Evolutionary conservation across 441 rosid genomes (phyloP).

Genomic region (Euphorbia celastroides): DNA sequence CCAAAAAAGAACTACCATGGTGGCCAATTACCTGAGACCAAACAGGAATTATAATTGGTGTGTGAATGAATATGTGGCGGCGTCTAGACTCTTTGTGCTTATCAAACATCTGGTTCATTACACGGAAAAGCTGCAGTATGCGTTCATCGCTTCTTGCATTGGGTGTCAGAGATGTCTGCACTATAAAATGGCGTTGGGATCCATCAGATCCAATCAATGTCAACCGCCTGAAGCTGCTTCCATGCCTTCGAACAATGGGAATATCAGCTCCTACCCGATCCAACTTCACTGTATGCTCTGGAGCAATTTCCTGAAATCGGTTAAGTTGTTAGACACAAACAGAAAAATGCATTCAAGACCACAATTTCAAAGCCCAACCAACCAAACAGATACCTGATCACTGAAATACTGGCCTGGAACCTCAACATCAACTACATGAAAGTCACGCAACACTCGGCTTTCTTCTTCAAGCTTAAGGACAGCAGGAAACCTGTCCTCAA

Average conservation of each 20-base stretch:
- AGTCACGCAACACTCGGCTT: conserved; percentile 85
- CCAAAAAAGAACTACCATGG: conserved; percentile 5
- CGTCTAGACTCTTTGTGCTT: conserved; percentile 97
- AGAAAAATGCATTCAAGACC: no score
- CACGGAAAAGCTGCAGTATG: conserved; percentile 94
- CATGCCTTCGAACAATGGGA: conserved; percentile 99
- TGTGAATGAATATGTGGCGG: conserved; percentile 83
- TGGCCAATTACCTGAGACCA: conserved; percentile 90
- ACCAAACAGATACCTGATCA: conserved; percentile 98
- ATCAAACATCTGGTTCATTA: conserved; percentile 98
- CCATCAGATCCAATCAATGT: conserved; percentile 98
- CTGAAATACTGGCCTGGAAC: conserved; percentile 96
- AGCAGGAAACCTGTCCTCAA: conserved; percentile 93
- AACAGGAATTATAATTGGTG: conserved; percentile 97
- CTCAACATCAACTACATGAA: conserved; percentile 97
- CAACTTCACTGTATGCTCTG: conserved; percentile 91
- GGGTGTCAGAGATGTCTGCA: conserved; percentile 97
- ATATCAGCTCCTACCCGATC: conserved; percentile 96
- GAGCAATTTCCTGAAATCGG: conserved; percentile 72
- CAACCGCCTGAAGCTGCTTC: conserved; percentile 96
- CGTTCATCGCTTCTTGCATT: conserved; percentile 98
- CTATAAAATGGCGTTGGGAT: conserved; percentile 89
- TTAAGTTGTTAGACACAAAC: no score
- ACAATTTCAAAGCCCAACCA: no score
- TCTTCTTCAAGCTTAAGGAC: conserved; percentile 94